Conservation (phyloP, 306 rosid species). For the Dryas alaskensis region DNA sequence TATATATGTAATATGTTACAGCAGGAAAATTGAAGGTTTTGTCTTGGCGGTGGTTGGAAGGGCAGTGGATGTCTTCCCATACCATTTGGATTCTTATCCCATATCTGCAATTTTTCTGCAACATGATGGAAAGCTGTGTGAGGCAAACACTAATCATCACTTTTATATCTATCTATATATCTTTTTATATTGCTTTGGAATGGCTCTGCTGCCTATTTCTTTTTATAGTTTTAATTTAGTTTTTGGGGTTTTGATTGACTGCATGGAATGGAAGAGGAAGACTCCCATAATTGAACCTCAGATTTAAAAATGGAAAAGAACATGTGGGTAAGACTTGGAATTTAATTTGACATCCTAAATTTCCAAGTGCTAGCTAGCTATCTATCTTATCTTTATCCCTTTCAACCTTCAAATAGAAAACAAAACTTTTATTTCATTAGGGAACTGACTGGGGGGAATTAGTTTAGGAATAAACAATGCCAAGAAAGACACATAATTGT, state of each 20-base stretch:
- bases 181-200: constrained; percentile 8
- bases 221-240: too few relatives aligned
- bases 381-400: constrained; percentile 27
- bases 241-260: constrained; percentile 4
- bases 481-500: constrained; percentile 48
- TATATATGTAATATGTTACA: neutral
- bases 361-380: constrained; percentile 27
- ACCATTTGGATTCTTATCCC: constrained; percentile 43
- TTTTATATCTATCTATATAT: constrained; percentile 10
- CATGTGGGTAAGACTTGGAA: constrained; percentile 54
- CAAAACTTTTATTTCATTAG: constrained; percentile 25
- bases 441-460: constrained; percentile 32
- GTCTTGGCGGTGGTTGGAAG: constrained; percentile 65
- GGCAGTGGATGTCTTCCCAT: constrained; percentile 51
- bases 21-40: constrained; percentile 42
- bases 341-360: constrained; percentile 55
- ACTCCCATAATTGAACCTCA: constrained; percentile 20
- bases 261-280: neutral
- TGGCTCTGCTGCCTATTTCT: too few relatives aligned
- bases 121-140: constrained; percentile 16
- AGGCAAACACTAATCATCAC: constrained; percentile 13
- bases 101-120: constrained; percentile 8
- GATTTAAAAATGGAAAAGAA: constrained; percentile 29
- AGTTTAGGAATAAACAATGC: constrained; percentile 35
- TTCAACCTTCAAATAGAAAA: constrained; percentile 30